A percentile compares a stretch with the other conserved stretches of the same genome.
These are phyloP conservation scores for Amaranthus cruentus DNA, from an alignment of 148 eudicot genomes.

Conservation along the genomic window DNA sequence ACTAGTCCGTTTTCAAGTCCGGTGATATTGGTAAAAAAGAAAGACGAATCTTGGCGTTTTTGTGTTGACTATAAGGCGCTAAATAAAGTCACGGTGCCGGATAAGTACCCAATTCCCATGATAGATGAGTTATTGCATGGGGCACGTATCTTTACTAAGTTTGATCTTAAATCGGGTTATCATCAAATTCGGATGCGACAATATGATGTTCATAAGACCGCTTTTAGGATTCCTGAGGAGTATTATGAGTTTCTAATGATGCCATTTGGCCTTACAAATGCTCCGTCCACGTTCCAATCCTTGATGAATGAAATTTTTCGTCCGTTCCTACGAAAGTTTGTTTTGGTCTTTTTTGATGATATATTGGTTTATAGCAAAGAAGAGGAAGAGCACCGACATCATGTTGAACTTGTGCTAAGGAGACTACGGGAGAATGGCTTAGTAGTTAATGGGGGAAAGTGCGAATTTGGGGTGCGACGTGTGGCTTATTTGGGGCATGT, in stretches of 20 bases:
- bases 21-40: neutral
- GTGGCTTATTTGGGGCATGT: neutral
- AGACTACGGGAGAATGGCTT: neutral
- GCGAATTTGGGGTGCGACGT: neutral
- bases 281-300: conserved; percentile 1
- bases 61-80: neutral
- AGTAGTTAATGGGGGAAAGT: neutral
- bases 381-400: neutral
- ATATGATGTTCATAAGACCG: neutral
- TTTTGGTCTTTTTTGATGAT: neutral
- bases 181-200: neutral
- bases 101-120: neutral
- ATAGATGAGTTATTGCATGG: conserved; percentile 9
- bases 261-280: neutral
- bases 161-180: neutral
- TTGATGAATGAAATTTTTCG: neutral
- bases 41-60: neutral
- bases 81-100: neutral
- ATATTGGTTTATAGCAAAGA: neutral
- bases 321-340: neutral
- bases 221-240: neutral
- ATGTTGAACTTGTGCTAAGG: neutral
- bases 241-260: conserved; percentile 1
- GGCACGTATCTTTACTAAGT: neutral
- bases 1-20: neutral